phyloP scores from a whole-genome alignment of 192 early-diverging fungal genomes.

The Coemansia sp. region DNA sequence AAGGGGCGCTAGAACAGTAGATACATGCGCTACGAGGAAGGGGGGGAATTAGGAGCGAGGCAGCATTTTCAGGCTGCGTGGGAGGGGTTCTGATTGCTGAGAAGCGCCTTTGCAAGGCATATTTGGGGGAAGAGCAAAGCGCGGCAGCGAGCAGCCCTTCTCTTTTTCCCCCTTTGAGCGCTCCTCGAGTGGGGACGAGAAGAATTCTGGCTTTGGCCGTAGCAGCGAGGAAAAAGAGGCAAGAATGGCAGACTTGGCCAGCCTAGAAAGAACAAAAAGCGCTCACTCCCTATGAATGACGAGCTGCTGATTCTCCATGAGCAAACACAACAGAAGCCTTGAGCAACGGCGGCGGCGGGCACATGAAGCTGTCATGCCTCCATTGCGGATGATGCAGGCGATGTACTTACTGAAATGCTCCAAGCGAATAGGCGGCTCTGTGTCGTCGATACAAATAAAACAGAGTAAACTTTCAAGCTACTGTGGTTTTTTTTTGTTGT shows the following conservation, averaged over 20 bases:
- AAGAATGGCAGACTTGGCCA: not conserved
- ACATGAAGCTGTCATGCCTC: constrained; percentile 10
- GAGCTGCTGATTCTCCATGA: not conserved
- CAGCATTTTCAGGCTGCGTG: constrained; percentile 13
- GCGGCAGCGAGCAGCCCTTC: constrained; percentile 4
- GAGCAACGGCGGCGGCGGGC: not conserved
- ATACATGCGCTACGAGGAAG: constrained; percentile 6
- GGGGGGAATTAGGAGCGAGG: not conserved
- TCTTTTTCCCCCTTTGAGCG: constrained; percentile 5
- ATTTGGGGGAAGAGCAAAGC: constrained; percentile 9
- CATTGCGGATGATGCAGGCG: constrained; percentile 10
- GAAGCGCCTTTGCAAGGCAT: constrained; percentile 18
- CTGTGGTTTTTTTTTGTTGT: not conserved
- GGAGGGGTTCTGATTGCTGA: constrained; percentile 16
- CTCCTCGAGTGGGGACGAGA: not conserved
- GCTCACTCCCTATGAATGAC: not conserved
- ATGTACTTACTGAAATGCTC: not conserved
- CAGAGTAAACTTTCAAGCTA: not conserved
- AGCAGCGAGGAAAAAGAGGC: not conserved
- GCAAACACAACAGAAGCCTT: not conserved
- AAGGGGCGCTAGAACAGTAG: constrained; percentile 6
- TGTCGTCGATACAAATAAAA: not conserved
- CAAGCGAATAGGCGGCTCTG: not conserved
- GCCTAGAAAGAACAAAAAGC: not conserved
- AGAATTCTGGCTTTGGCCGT: not conserved